These are phyloP conservation scores for Hibiscus tridactylites DNA, from an alignment of 345 rosid species.

Conservation along the genomic window DNA sequence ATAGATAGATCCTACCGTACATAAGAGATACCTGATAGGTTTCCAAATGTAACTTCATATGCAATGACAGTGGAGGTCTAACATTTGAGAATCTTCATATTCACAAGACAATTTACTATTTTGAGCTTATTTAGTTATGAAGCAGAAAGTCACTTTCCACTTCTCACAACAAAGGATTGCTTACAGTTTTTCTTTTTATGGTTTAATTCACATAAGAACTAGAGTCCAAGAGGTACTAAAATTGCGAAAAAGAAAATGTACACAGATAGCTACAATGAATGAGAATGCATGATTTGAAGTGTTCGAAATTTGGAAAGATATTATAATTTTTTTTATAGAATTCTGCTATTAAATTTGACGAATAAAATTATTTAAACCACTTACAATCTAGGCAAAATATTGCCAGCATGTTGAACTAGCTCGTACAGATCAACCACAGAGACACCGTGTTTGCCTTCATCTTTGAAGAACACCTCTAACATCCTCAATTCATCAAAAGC, in stretches of 20 bases:
- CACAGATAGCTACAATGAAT: background rate
- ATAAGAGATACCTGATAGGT: slow-evolving; percentile 65
- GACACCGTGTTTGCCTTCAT: slow-evolving; percentile 70
- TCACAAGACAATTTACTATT: background rate
- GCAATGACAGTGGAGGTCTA: background rate
- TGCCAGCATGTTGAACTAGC: slow-evolving; percentile 95
- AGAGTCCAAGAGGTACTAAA: background rate
- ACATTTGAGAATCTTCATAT: background rate
- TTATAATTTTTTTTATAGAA: background rate
- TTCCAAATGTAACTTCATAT: slow-evolving; percentile 9
- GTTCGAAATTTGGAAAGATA: background rate
- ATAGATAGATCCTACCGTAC: slow-evolving; percentile 87
- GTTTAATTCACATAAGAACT: background rate
- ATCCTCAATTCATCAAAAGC: slow-evolving; percentile 81
- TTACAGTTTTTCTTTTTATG: background rate
- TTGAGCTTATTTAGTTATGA: background rate
- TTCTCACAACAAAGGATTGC: background rate
- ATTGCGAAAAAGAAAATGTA: background rate
- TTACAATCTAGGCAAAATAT: slow-evolving; percentile 82
- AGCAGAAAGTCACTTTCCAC: background rate
- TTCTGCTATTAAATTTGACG: background rate
- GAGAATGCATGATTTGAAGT: background rate
- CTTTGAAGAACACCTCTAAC: slow-evolving; percentile 80
- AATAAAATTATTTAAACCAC: slow-evolving; percentile 10
- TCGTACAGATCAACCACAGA: slow-evolving; percentile 73